Evolutionary conservation across 345 rosid genomes (phyloP).

Genomic region (Eucalyptus dawsonii): DNA sequence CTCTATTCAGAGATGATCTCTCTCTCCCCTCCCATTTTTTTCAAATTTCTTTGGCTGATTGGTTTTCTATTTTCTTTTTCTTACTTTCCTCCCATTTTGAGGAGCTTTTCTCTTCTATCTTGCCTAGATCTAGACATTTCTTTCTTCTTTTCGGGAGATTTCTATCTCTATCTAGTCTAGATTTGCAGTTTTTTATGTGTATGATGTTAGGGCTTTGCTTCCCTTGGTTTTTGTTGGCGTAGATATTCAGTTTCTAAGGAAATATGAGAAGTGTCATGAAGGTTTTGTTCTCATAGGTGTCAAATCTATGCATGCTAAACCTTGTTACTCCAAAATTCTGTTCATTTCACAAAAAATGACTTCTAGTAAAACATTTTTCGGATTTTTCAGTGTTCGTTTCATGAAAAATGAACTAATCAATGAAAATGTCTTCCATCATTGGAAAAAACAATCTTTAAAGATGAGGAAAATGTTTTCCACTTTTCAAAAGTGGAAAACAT

Average conservation of each 20-base stretch:
- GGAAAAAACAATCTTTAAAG: too few species aligned
- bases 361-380: too few species aligned
- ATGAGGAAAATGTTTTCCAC: too few species aligned
- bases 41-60: background rate
- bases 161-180: too few species aligned
- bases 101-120: background rate
- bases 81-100: background rate
- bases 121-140: background rate
- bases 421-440: too few species aligned
- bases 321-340: too few species aligned
- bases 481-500: too few species aligned
- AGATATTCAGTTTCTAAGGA: background rate
- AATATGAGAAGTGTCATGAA: background rate
- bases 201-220: background rate
- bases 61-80: background rate
- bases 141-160: too few species aligned
- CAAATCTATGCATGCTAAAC: too few species aligned
- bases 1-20: background rate
- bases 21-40: background rate
- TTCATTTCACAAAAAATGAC: fast-evolving
- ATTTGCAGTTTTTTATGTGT: background rate
- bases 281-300: background rate
- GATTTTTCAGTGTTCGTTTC: fast-evolving
- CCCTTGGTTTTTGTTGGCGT: too few species aligned
- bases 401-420: too few species aligned